Conservation (phyloP, 2,329 filamentous ascomycete genomes). For the Trematosphaeria pertusa region DNA sequence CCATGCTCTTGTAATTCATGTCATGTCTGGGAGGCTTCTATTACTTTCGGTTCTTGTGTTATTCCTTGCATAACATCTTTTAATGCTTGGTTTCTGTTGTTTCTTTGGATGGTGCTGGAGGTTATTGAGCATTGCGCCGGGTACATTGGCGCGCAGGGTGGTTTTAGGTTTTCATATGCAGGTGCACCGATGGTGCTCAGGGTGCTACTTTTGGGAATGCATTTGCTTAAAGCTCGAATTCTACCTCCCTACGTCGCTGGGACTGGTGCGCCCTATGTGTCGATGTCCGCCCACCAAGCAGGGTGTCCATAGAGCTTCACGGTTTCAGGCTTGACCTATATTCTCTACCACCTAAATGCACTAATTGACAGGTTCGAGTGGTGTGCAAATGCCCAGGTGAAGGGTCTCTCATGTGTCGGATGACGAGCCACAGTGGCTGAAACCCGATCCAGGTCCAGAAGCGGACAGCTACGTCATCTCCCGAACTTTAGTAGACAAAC, state of each 20-base stretch:
- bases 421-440: background rate
- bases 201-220: no score
- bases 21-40: background rate
- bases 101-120: background rate
- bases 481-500: no score
- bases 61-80: background rate
- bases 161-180: background rate
- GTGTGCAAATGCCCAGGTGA: no score
- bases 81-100: background rate
- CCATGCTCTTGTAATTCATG: slow-evolving; percentile 5
- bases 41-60: background rate
- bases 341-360: no score
- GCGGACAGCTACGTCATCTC: slow-evolving; percentile 5
- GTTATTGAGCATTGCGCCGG: slow-evolving; percentile 5
- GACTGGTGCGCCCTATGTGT: no score
- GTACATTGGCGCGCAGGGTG: slow-evolving; percentile 5
- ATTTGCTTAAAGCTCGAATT: no score
- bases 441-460: background rate
- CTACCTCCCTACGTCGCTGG: no score
- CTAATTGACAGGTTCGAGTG: no score
- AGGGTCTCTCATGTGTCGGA: no score
- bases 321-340: no score
- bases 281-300: no score
- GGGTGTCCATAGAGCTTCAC: no score
- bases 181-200: background rate